Evolutionary conservation across 2,329 filamentous ascomycete genomes (phyloP), one percentile per base, ranked within the genome.

Genomic region (Ascochyta clinopodiicola): DNA sequence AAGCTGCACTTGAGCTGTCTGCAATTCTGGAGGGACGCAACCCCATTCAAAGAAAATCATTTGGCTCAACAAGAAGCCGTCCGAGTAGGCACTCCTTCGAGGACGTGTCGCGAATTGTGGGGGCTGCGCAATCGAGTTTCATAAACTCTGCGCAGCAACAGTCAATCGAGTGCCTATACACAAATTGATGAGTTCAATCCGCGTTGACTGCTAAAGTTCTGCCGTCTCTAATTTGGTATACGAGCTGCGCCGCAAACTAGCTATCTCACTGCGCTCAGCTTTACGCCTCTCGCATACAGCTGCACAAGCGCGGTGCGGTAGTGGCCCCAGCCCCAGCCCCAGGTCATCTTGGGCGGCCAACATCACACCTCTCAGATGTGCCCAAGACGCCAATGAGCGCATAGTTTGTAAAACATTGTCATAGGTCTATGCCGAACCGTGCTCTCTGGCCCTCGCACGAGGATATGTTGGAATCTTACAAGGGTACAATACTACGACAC

Each of bases 191-290:
- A 37, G 39, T 13, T 27, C 39, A 25, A 29, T 19, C 19, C 4
- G n/a, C 29, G 32, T 29, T 39, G n/a, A 5, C 21, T 44, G 24
- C n/a, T 12, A 34, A 22, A 17, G 31, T 8, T 22, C 1, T 37
- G 22, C 15, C 31, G 35, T 24, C 13, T 21, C 17, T 29, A 45
- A 50, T 42, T 15, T 46, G 21, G 10, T 36, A 35, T 36, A 50
- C 35, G 40, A 37, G 29, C 40, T 42, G 45, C 35, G 45, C 51
- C 34, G 27, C 51, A 25, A 34, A 39, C 24, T 24, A 31, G 37
- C 39, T 42, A 46, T 50, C 36, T 42, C 10, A 36, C n/a, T 31
- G 45, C 19, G 19, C 32, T 56, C 52, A 50, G 46, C 52, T 40
- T 56, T 50, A 50, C 52, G 46, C 46, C 36, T 32, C 42, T 50